Evolutionary conservation across 1,139 yeast genomes (phyloP).

Genomic region (Taphrina communis): DNA sequence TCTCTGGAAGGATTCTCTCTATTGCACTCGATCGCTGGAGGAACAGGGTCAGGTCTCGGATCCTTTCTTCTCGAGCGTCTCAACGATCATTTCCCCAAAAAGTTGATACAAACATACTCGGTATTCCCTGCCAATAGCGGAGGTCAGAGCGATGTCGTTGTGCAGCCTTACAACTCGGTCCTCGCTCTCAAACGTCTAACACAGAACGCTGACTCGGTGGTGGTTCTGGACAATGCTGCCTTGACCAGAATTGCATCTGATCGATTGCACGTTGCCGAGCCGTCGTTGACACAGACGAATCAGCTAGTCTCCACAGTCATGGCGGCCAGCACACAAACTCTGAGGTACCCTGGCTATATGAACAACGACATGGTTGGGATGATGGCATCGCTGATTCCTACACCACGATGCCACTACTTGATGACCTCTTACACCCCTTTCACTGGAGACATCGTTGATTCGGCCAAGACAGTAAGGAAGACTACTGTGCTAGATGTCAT

Average conservation of each 20-base stretch:
- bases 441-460: constrained; percentile 64
- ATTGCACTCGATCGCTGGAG: constrained; percentile 97
- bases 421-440: constrained; percentile 89
- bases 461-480: constrained; percentile 66
- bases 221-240: constrained; percentile 90
- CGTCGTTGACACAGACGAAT: constrained; percentile 75
- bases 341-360: constrained; percentile 90
- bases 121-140: constrained; percentile 78
- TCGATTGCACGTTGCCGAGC: constrained; percentile 56
- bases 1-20: constrained; percentile 87
- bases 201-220: constrained; percentile 81
- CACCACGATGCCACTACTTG: constrained; percentile 86
- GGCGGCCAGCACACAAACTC: constrained; percentile 82
- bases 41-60: constrained; percentile 96
- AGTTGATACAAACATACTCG: constrained; percentile 80
- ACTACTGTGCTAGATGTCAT: constrained; percentile 85
- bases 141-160: constrained; percentile 87
- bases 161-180: constrained; percentile 91
- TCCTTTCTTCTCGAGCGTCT: constrained; percentile 77
- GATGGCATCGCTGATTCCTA: constrained; percentile 80
- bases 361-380: constrained; percentile 85
- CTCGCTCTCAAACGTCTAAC: constrained; percentile 80
- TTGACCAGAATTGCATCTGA: constrained; percentile 68
- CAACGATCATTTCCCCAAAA: constrained; percentile 82
- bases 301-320: constrained; percentile 80